These are phyloP conservation scores for Wickerhamomyces strasburgensis DNA, from an alignment of 805 yeast genomes.

Conservation along the genomic window DNA sequence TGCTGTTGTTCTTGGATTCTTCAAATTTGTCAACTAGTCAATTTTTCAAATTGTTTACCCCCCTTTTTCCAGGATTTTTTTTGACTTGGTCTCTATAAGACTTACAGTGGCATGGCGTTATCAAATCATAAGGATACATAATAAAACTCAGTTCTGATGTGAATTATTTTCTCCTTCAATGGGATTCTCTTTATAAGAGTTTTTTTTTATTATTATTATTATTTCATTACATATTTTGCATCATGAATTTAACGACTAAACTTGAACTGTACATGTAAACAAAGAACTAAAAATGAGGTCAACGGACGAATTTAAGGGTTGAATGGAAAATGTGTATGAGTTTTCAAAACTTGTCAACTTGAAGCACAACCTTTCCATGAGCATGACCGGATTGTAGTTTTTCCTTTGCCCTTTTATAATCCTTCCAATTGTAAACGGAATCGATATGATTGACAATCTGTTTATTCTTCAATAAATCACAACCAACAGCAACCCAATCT, in stretches of 20 bases:
- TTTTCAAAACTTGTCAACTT: conserved; percentile 36
- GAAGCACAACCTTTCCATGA: conserved; percentile 64
- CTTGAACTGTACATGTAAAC: no score
- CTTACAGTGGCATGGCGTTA: no score
- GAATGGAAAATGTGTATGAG: neutral
- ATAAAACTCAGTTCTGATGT: no score
- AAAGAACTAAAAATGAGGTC: no score
- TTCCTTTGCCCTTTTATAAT: conserved; percentile 49
- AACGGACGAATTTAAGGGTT: no score
- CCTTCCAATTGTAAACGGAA: conserved; percentile 49
- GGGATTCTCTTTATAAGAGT: no score
- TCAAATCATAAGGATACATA: no score
- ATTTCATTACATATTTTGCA: no score
- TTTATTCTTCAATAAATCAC: conserved; percentile 41
- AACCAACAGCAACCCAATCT: conserved; percentile 38
- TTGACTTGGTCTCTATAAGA: no score
- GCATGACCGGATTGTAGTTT: conserved; percentile 46
- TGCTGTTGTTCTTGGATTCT: conserved; percentile 26
- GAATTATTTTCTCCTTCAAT: no score
- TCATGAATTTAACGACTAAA: no score
- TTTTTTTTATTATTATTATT: no score
- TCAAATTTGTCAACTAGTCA: conserved; percentile 14
- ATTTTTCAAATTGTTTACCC: neutral
- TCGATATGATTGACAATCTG: conserved; percentile 49
- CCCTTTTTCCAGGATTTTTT: neutral